A percentile compares a stretch with the other conserved stretches of the same genome.
Evolutionary conservation across 345 rosid species (phyloP).

Genomic region (Microcos paniculata): DNA sequence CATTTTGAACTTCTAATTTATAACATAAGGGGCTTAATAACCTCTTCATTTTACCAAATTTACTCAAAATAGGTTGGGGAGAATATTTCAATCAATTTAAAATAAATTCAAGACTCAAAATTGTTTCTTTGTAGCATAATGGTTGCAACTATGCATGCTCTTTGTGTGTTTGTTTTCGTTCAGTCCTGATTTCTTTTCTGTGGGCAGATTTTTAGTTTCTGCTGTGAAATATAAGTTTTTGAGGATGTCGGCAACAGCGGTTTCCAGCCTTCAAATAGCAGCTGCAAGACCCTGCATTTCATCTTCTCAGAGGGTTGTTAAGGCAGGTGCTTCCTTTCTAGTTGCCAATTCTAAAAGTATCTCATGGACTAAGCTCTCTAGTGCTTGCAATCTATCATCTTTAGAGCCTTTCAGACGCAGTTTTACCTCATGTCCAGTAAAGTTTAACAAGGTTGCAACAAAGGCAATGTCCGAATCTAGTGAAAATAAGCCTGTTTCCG

Average conservation of each 20-base stretch:
- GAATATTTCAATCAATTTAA: neutral
- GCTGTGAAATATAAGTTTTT: conserved; percentile 20
- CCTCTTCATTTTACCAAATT: neutral
- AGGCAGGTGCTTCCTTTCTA: conserved; percentile 41
- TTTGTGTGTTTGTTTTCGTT: neutral
- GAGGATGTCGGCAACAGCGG: conserved; percentile 62
- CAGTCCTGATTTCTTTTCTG: neutral
- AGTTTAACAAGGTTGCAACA: conserved; percentile 39
- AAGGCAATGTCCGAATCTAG: conserved; percentile 62
- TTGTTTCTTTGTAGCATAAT: neutral
- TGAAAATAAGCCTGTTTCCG: conserved; percentile 50
- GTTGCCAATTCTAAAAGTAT: conserved; percentile 39
- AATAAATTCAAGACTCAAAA: neutral
- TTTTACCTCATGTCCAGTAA: conserved; percentile 36
- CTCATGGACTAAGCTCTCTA: conserved; percentile 51
- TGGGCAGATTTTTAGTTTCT: conserved; percentile 25
- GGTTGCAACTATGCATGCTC: neutral
- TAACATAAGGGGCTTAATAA: neutral
- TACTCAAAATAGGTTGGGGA: neutral
- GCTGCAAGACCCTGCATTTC: conserved; percentile 52
- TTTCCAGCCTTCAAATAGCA: conserved; percentile 60
- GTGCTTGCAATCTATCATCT: conserved; percentile 48
- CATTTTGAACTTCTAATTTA: neutral
- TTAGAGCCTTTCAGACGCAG: conserved; percentile 35
- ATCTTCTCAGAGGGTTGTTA: conserved; percentile 39